A percentile compares a stretch with the other conserved stretches of the same genome.
Conservation (phyloP, 768 basidiomycete species). For the Hydnomerulius pinastri region DNA sequence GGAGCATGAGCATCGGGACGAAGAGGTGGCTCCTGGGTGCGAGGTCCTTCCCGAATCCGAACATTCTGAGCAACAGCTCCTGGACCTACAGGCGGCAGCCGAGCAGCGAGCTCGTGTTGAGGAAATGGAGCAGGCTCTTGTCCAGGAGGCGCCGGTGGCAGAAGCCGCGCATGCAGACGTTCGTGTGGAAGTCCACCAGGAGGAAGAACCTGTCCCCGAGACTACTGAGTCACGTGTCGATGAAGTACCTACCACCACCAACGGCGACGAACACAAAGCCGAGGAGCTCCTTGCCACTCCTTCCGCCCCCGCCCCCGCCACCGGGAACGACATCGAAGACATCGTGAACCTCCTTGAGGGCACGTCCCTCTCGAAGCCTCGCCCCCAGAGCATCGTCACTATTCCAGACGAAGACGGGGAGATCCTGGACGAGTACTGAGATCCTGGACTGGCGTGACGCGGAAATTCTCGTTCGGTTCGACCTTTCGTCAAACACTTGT, state of each 20-base stretch:
- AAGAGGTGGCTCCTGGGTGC: conserved; percentile 11
- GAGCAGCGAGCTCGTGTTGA: conserved; percentile 11
- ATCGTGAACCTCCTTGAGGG: conserved; percentile 68
- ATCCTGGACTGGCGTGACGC: too few species aligned
- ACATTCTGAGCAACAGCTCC: too few species aligned
- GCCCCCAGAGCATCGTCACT: conserved; percentile 44
- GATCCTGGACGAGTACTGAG: conserved; percentile 55
- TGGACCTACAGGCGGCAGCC: not conserved
- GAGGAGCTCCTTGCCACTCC: conserved; percentile 1
- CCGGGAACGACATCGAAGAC: conserved; percentile 55
- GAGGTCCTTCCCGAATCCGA: conserved; percentile 14
- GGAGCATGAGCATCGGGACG: not conserved
- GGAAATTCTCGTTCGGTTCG: too few species aligned
- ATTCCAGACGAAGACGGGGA: conserved; percentile 59
- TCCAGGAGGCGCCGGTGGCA: conserved; percentile 7
- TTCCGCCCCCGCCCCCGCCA: too few species aligned
- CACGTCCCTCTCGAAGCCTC: conserved; percentile 36
- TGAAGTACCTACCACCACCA: conserved; percentile 6
- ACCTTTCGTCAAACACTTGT: conserved; percentile 16
- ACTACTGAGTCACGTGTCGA: conserved; percentile 12
- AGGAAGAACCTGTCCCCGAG: conserved; percentile 3
- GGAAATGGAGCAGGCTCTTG: conserved; percentile 7
- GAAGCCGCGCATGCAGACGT: conserved; percentile 11
- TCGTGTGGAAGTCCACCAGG: conserved; percentile 9
- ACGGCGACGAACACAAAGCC: conserved; percentile 9